A percentile compares a stretch with the other conserved stretches of the same genome.
These are phyloP conservation scores for Wickerhamomyces xylosicus DNA, from an alignment of 805 yeast species.

Conservation along the genomic window DNA sequence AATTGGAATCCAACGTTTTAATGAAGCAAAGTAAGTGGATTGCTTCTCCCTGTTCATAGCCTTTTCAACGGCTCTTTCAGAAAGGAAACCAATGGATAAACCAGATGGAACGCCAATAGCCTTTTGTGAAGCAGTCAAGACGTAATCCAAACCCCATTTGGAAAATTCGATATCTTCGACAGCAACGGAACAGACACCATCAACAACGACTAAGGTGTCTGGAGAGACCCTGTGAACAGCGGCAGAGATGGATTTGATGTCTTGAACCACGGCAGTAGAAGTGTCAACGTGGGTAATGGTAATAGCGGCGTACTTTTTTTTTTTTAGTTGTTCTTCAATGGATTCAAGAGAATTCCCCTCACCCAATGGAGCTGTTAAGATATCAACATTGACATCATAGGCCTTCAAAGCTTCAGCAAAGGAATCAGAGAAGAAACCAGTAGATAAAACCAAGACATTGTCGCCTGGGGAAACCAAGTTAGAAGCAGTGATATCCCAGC, in stretches of 20 bases:
- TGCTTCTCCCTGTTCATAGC: conserved; percentile 40
- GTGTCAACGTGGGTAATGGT: conserved; percentile 95
- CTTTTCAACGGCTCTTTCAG: conserved; percentile 61
- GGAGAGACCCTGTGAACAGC: conserved; percentile 62
- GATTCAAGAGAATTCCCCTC: conserved; percentile 47
- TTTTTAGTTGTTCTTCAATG: conserved; percentile 44
- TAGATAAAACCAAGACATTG: conserved; percentile 68
- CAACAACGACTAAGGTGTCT: conserved; percentile 75
- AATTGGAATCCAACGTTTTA: conserved; percentile 82
- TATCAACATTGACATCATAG: conserved; percentile 72
- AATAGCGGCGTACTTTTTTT: conserved; percentile 49
- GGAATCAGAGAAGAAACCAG: conserved; percentile 83
- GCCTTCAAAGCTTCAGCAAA: conserved; percentile 67
- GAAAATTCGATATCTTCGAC: conserved; percentile 82
- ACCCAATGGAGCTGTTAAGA: conserved; percentile 64
- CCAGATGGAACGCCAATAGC: conserved; percentile 96
- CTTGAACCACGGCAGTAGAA: conserved; percentile 83
- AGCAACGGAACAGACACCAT: conserved; percentile 91
- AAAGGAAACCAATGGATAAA: conserved; percentile 64
- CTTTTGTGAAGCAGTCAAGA: conserved; percentile 88
- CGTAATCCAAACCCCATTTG: conserved; percentile 84
- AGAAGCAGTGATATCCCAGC: conserved; percentile 86
- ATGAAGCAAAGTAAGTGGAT: conserved; percentile 47
- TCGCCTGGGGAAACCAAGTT: conserved; percentile 63
- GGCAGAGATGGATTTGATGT: conserved; percentile 51